Conservation (phyloP, 106 monocot species). For the Dioscorea dumetorum region DNA sequence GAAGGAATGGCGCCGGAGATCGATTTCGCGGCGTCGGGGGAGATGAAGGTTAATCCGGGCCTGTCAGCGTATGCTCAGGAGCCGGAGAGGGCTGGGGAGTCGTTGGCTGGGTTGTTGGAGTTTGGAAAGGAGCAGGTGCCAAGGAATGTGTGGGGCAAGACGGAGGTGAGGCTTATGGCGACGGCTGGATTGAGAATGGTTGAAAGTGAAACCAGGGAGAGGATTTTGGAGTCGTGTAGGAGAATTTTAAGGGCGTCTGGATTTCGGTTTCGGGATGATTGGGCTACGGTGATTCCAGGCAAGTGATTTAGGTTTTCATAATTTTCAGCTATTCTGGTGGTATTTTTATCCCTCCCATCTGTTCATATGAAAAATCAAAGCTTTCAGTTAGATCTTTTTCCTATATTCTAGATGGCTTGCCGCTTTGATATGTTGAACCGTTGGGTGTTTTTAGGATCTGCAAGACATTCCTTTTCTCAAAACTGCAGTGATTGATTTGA, state of each 20-base stretch:
- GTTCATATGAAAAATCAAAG: too few relatives aligned
- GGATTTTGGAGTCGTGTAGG: constrained; percentile 66
- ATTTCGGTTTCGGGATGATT: constrained; percentile 64
- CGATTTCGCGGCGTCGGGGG: constrained; percentile 39
- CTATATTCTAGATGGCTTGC: too few relatives aligned
- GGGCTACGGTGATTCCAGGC: constrained; percentile 90
- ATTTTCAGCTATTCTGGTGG: neutral
- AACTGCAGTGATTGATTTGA: too few relatives aligned
- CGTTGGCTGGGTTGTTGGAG: constrained; percentile 51
- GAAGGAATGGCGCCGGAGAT: constrained; percentile 15
- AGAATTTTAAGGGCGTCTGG: constrained; percentile 52
- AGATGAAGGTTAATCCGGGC: constrained; percentile 75
- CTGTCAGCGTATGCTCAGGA: constrained; percentile 56
- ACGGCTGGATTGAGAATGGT: constrained; percentile 91
- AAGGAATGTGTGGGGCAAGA: constrained; percentile 26
- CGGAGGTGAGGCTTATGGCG: constrained; percentile 81
- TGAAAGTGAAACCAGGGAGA: constrained; percentile 31
- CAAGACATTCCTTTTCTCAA: too few relatives aligned
- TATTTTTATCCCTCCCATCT: neutral
- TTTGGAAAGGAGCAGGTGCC: constrained; percentile 58
- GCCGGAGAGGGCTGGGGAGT: constrained; percentile 54
- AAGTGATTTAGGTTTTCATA: neutral
- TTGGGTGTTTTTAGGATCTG: too few relatives aligned
- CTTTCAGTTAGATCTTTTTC: too few relatives aligned
- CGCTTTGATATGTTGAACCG: too few relatives aligned